phyloP scores from a whole-genome alignment of 139 green algal species.

The Closterium sp. region DNA sequence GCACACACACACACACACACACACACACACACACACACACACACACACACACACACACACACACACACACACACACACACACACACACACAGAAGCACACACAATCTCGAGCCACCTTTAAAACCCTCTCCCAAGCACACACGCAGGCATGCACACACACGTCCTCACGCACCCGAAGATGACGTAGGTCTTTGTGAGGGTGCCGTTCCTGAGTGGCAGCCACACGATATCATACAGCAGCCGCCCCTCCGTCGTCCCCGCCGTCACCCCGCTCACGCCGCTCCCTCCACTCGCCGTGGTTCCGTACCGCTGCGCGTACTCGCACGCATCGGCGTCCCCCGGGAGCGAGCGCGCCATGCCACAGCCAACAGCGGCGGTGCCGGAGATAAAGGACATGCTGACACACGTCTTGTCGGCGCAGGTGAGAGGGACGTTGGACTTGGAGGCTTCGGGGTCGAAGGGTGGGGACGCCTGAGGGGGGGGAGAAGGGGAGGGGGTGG shows the following conservation, averaged over 20 bases:
- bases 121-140: too few relatives aligned
- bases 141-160: too few relatives aligned
- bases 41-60: too few relatives aligned
- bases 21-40: too few relatives aligned
- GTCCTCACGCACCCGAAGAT: neutral
- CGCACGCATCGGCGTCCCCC: neutral
- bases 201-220: neutral
- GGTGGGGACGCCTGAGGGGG: neutral
- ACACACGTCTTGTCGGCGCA: neutral
- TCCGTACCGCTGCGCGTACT: neutral
- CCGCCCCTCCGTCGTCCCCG: neutral
- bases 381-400: neutral
- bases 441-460: neutral
- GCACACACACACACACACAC: too few relatives aligned
- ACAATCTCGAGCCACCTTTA: too few relatives aligned
- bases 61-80: too few relatives aligned
- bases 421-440: neutral
- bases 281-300: neutral
- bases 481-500: neutral
- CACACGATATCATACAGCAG: neutral
- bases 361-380: neutral
- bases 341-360: neutral
- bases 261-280: neutral
- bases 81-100: too few relatives aligned
- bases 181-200: neutral